Base-by-base conservation (phyloP, 2,329 filamentous ascomycete species). In the Fusarium bulbicola region DNA sequence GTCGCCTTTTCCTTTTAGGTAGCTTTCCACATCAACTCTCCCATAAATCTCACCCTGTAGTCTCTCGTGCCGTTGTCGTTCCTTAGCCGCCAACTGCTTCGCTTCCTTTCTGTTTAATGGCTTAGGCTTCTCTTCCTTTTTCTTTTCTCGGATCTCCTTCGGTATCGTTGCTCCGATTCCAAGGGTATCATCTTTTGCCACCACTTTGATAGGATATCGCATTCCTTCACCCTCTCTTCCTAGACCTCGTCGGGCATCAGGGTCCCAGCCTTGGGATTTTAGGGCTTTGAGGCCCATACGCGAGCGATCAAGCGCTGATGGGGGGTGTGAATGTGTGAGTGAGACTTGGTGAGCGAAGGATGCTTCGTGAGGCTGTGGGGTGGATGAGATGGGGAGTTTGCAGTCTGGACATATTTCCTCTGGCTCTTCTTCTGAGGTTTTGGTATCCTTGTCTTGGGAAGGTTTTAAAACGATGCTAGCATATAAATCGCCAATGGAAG, bases 11-110 rank as follows among this genome's bases (percentile, higher is more conserved):
- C 81, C 81, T 52, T 91, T 88, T 24, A 97, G 82, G 79, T 97
- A 96, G 78, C 87, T 90, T 76, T 95, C 90, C 61, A 97, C 84
- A 73, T 95, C 92, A n/a, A 92, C 88, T 73, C 89, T 91, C 26
- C 89, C 87, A 81, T 93, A 95, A 70, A 97, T 92, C 82, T 93
- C 86, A 74, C 90, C 86, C 72, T 91, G 87, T 66, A 97, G 80
- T 76, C 83, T 90, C 67, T 93, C 89, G 24, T 87, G 86, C 69
- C 86, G 91, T 79, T 84, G 90, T 82, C 86, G 91, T 64, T 92
- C 90, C 70, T 91, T 88, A 47, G 85, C 82, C 6, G 89, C 90
- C 78, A 87, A 81, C 79, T 89, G 90, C 75, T 90, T 87, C 43
- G 92, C 85, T 81, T 92, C 89, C 76, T 92, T 93, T n/a, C 92